Percentiles rank a stretch among this genome's conserved stretches.
Evolutionary conservation across 768 basidiomycete species (phyloP).

Genomic region (Strobilomyces confusus): DNA sequence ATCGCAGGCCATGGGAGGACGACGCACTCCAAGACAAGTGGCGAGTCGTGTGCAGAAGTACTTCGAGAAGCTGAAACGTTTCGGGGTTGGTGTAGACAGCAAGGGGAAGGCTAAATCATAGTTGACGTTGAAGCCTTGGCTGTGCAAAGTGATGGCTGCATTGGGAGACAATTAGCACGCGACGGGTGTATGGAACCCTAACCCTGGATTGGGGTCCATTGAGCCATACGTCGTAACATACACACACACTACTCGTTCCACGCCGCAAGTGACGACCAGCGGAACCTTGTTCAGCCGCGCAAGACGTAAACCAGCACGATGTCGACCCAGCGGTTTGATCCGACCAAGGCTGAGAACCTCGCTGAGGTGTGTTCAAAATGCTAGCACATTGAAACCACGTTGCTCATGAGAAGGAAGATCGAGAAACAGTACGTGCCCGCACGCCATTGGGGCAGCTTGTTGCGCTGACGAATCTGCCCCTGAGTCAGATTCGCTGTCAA

Average conservation of each 20-base stretch:
- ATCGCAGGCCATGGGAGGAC: conserved; percentile 75
- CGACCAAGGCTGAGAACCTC: conserved; percentile 89
- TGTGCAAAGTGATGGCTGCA: background rate
- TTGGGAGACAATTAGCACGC: too few species aligned
- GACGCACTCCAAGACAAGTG: conserved; percentile 77
- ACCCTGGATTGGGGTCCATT: conserved; percentile 20
- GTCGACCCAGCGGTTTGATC: conserved; percentile 64
- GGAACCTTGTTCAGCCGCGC: conserved; percentile 1
- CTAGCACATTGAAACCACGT: conserved; percentile 19
- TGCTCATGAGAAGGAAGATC: conserved; percentile 51
- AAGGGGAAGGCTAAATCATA: conserved; percentile 23
- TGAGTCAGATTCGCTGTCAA: conserved; percentile 52
- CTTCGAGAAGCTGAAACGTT: conserved; percentile 77
- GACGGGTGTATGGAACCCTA: conserved; percentile 11
- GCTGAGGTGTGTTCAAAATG: conserved; percentile 57
- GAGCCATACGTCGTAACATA: background rate
- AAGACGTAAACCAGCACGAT: conserved; percentile 33
- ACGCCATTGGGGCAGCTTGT: background rate
- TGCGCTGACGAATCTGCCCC: conserved; percentile 10
- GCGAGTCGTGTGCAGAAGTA: conserved; percentile 88
- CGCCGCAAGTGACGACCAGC: background rate
- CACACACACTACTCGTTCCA: background rate
- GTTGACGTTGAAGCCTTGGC: background rate
- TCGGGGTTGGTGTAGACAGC: conserved; percentile 48
- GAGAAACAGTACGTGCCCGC: conserved; percentile 81